These are phyloP conservation scores for Mucor circinelloides DNA, from an alignment of 371 early-diverging fungal species.

Conservation along the genomic window DNA sequence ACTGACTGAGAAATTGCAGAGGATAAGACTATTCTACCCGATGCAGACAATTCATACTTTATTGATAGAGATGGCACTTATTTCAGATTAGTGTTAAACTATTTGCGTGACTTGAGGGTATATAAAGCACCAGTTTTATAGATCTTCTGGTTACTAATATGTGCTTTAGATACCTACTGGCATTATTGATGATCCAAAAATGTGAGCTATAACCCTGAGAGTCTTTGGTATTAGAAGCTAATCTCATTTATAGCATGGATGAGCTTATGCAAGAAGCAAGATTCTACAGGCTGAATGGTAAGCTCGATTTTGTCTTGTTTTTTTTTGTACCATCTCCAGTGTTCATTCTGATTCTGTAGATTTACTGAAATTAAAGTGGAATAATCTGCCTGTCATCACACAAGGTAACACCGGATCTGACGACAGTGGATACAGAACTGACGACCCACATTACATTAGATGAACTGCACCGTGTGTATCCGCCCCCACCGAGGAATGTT, in stretches of 20 bases:
- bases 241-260: slow-evolving; percentile 32
- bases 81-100: slow-evolving; percentile 45
- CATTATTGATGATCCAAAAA: slow-evolving; percentile 34
- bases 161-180: slow-evolving; percentile 34
- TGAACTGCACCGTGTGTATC: slow-evolving; percentile 29
- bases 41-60: slow-evolving; percentile 47
- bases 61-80: slow-evolving; percentile 50
- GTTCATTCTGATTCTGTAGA: slow-evolving; percentile 11
- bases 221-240: neutral
- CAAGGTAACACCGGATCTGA: slow-evolving; percentile 28
- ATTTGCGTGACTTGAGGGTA: slow-evolving; percentile 43
- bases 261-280: slow-evolving; percentile 48
- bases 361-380: slow-evolving; percentile 34
- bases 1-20: neutral
- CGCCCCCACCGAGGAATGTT: slow-evolving; percentile 1
- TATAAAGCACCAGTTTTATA: neutral
- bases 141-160: neutral
- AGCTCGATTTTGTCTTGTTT: neutral
- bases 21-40: slow-evolving; percentile 13
- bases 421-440: neutral
- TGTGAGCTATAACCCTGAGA: slow-evolving; percentile 20
- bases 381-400: slow-evolving; percentile 26
- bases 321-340: neutral
- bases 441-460: slow-evolving; percentile 14
- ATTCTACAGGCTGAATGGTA: slow-evolving; percentile 38